Evolutionary conservation across 805 yeast genomes (phyloP), one percentile per base, ranked within the genome.

Genomic region (Starmerella vitae): DNA sequence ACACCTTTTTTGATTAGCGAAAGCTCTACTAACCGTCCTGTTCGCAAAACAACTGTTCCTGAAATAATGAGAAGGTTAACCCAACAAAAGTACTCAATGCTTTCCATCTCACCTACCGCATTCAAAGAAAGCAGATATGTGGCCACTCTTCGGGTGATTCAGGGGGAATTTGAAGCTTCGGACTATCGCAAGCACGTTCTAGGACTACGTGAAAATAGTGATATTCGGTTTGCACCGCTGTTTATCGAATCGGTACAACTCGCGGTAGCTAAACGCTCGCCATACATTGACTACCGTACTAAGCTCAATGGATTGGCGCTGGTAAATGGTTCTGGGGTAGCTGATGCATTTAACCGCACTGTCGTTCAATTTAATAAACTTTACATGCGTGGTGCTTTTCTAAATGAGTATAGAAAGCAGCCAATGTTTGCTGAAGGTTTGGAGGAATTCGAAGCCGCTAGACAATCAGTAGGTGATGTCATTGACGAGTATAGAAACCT

Each of bases 61-160:
- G 98, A 91, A 52, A 81, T 86, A 25, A 66, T 88, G 48, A 61
- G 93, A 30, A 91, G 93, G 44, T 63, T 91, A 20, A 62, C 84
- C 24, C 88, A 83, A 58, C 82, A 77, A 44, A 76, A 79, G 47
- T 70, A 78, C 49, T 72, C 80, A 38, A 74, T 88, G 80, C 77
- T 84, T 36, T 63, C 67, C 49, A 57, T 41, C 3, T 62, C 57
- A 21, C 45, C 50, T n/a, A 20, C 30, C 13, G 64, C 59, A 42
- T 60, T 62, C 29, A 65, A 62, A 46, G 66, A 55, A 21, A 37
- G 48, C 12, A 61, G 67, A 28, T 80, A 81, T 56, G 66, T 85
- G 9, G 70, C 94, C 7, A 68, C 80, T 44, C 64, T 83, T 36
- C 78, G 83, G 64, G 71, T 76, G 33, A 66, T 73, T 43, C 81